These are phyloP conservation scores for Populus tomentosa DNA, from an alignment of 441 rosid genomes.

Conservation along the genomic window DNA sequence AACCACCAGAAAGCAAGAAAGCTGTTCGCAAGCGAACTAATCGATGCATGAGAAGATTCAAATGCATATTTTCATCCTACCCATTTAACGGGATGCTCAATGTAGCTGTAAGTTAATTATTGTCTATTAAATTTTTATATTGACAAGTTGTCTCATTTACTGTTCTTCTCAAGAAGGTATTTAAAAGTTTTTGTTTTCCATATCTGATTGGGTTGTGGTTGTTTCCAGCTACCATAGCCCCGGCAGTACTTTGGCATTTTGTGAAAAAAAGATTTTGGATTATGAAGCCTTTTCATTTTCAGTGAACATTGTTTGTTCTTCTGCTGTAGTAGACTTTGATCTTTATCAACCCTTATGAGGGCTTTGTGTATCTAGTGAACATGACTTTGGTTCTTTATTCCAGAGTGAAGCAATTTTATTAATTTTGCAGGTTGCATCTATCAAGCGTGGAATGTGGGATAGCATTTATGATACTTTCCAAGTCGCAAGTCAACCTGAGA, in stretches of 20 bases:
- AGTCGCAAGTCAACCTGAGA: constrained; percentile 40
- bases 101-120: constrained; percentile 72
- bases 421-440: constrained; percentile 66
- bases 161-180: neutral
- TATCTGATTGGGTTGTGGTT: neutral
- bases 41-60: constrained; percentile 38
- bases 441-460: constrained; percentile 83
- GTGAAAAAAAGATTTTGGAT: neutral
- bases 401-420: neutral
- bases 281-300: neutral
- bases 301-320: neutral
- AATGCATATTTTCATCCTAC: constrained; percentile 38
- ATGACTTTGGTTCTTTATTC: neutral
- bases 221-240: no score
- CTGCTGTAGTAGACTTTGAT: neutral
- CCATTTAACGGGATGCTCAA: constrained; percentile 81
- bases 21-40: neutral
- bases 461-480: constrained; percentile 78
- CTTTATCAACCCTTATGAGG: neutral
- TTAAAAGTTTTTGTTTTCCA: neutral
- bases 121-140: neutral
- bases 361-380: neutral
- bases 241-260: neutral
- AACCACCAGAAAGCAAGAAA: constrained; percentile 25
- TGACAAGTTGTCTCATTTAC: neutral